Percentiles rank a stretch among this genome's conserved stretches.
These are phyloP conservation scores for Viola odorata DNA, from an alignment of 345 rosid genomes.

Conservation along the genomic window DNA sequence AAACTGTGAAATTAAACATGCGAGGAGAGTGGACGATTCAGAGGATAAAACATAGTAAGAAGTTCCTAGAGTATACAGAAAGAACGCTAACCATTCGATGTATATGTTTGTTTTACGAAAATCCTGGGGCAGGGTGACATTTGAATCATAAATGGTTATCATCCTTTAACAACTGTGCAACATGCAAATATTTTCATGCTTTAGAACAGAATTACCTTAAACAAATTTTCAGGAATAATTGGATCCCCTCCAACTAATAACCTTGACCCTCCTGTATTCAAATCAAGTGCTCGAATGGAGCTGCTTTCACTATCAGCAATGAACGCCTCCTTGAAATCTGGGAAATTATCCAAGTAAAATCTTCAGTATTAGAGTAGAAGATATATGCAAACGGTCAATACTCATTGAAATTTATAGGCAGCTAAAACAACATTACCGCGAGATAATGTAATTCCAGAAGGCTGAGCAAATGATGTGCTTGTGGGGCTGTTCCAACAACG, in stretches of 20 bases:
- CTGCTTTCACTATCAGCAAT: constrained; percentile 97
- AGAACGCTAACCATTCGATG: too few relatives aligned
- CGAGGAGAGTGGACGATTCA: background rate
- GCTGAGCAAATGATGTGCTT: constrained; percentile 85
- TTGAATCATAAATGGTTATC: background rate
- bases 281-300: constrained; percentile 80
- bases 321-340: constrained; percentile 64
- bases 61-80: too few relatives aligned
- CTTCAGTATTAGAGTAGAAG: background rate
- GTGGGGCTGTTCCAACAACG: constrained; percentile 47
- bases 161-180: background rate
- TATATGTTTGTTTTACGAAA: too few relatives aligned
- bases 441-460: constrained; percentile 79
- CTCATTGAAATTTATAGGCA: background rate
- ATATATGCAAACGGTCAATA: background rate
- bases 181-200: constrained; percentile 6
- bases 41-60: too few relatives aligned
- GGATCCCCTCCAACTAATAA: constrained; percentile 88
- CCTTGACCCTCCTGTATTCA: constrained; percentile 83
- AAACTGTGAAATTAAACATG: constrained; percentile 45
- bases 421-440: constrained; percentile 41
- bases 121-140: too few relatives aligned
- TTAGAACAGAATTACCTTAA: constrained; percentile 45
- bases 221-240: constrained; percentile 71
- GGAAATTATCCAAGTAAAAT: constrained; percentile 12